These are phyloP conservation scores for Fragaria vesca DNA, from an alignment of 306 rosid genomes.

Conservation along the genomic window DNA sequence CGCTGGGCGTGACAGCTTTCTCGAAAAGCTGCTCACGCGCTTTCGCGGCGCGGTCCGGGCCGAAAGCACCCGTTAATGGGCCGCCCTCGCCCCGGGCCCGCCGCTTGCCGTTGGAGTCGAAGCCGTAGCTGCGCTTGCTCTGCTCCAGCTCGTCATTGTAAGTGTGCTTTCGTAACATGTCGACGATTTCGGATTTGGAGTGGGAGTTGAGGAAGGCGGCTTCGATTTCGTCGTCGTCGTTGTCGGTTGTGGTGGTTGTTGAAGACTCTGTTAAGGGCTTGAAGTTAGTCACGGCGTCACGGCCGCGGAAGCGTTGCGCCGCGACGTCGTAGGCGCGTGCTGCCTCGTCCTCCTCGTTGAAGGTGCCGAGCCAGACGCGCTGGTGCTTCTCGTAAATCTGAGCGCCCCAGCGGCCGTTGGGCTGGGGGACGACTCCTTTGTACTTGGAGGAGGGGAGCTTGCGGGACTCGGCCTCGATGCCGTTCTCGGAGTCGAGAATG, in stretches of 20 bases:
- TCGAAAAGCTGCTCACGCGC: conserved; percentile 81
- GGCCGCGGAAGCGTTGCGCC: conserved; percentile 85
- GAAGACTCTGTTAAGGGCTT: conserved; percentile 33
- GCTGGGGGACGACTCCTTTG: conserved; percentile 99
- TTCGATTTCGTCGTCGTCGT: conserved; percentile 46
- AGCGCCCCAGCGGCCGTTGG: conserved; percentile 98
- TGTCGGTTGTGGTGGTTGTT: not conserved
- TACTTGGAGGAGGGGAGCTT: conserved; percentile 81
- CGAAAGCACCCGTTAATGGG: not conserved
- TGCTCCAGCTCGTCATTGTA: conserved; percentile 85
- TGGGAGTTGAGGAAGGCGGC: conserved; percentile 61
- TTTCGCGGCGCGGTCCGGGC: conserved; percentile 19
- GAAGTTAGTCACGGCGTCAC: conserved; percentile 88
- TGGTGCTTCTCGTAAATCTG: conserved; percentile 99
- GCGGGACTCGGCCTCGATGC: conserved; percentile 74
- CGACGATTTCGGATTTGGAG: conserved; percentile 89
- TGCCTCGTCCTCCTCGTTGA: conserved; percentile 89
- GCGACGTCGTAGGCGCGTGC: conserved; percentile 89
- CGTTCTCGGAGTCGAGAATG: conserved; percentile 45
- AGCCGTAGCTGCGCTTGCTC: conserved; percentile 60
- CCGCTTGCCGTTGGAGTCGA: conserved; percentile 27
- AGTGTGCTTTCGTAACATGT: conserved; percentile 94
- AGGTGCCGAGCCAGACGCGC: conserved; percentile 95
- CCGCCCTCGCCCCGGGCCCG: not conserved
- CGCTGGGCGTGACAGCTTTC: conserved; percentile 92